Evolutionary conservation across 2,329 filamentous ascomycete genomes (phyloP).

Genomic region (Penicillium psychrosexuale): DNA sequence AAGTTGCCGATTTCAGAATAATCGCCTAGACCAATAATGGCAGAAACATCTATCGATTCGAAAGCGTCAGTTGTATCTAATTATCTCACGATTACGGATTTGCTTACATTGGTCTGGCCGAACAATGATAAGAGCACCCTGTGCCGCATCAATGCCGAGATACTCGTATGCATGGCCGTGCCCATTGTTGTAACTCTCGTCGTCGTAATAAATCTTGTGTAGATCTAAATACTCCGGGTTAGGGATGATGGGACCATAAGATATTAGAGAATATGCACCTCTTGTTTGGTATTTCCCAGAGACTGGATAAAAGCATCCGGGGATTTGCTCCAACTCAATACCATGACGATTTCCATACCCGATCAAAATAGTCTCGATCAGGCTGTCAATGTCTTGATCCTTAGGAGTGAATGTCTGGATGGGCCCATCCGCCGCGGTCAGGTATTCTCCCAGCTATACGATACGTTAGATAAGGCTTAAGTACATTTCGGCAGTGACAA

Average conservation of each 20-base stretch:
- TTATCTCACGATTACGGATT: not conserved
- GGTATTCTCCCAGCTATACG: conserved; percentile 40
- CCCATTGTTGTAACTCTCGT: conserved; percentile 54
- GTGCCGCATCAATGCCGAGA: conserved; percentile 51
- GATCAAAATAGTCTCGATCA: conserved; percentile 58
- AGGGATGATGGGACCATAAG: not conserved
- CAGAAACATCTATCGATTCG: conserved; percentile 37
- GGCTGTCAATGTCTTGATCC: conserved; percentile 48
- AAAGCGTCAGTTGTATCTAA: not conserved
- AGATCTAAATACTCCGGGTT: conserved; percentile 44
- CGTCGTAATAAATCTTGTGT: conserved; percentile 58
- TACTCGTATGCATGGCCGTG: conserved; percentile 57
- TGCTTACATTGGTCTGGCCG: conserved; percentile 60
- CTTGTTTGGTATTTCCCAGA: conserved; percentile 56
- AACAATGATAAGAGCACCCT: conserved; percentile 53
- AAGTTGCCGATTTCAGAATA: conserved; percentile 34
- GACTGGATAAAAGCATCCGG: conserved; percentile 54
- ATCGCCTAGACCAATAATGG: conserved; percentile 34
- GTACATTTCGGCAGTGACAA: not conserved
- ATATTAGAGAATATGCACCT: conserved; percentile 40
- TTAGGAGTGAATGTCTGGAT: conserved; percentile 45
- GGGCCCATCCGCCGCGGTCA: conserved; percentile 42
- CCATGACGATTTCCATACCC: conserved; percentile 48
- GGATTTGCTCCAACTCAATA: conserved; percentile 54
- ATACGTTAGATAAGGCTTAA: conserved; percentile 5